Conservation (phyloP, 108 stramenopile genomes). For the Nitzschia sp. region DNA sequence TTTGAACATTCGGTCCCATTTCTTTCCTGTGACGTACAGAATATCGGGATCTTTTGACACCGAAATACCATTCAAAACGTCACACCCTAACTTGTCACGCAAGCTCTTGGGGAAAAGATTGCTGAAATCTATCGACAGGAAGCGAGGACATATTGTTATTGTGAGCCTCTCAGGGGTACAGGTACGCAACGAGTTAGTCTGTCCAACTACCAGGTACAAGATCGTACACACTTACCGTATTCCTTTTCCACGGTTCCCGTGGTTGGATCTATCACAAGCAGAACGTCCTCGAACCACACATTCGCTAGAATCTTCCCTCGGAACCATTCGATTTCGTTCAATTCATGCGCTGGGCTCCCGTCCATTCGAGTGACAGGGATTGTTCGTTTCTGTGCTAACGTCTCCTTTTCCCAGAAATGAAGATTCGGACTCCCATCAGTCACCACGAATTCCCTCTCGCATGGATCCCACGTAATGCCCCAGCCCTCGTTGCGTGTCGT, state of each 20-base stretch:
- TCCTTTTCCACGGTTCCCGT: slow-evolving; percentile 77
- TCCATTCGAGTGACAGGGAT: slow-evolving; percentile 52
- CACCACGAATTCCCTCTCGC: slow-evolving; percentile 68
- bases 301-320: slow-evolving; percentile 81
- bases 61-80: slow-evolving; percentile 88
- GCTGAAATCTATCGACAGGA: slow-evolving; percentile 53
- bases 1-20: slow-evolving; percentile 77
- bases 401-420: slow-evolving; percentile 78
- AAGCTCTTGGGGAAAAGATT: slow-evolving; percentile 54
- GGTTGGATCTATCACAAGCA: slow-evolving; percentile 79
- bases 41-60: slow-evolving; percentile 67
- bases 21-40: slow-evolving; percentile 66
- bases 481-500: slow-evolving; percentile 79
- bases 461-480: slow-evolving; percentile 79
- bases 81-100: slow-evolving; percentile 38
- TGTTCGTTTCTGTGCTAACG: slow-evolving; percentile 46
- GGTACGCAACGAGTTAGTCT: too few species aligned
- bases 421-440: slow-evolving; percentile 72
- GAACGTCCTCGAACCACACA: slow-evolving; percentile 78
- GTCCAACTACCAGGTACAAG: background rate
- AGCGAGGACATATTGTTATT: background rate
- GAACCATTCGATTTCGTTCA: slow-evolving; percentile 87
- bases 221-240: slow-evolving; percentile 70
- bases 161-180: background rate
- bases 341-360: slow-evolving; percentile 41